phyloP scores from a whole-genome alignment of 371 early-diverging fungal genomes.

The Nematocida parisii region DNA sequence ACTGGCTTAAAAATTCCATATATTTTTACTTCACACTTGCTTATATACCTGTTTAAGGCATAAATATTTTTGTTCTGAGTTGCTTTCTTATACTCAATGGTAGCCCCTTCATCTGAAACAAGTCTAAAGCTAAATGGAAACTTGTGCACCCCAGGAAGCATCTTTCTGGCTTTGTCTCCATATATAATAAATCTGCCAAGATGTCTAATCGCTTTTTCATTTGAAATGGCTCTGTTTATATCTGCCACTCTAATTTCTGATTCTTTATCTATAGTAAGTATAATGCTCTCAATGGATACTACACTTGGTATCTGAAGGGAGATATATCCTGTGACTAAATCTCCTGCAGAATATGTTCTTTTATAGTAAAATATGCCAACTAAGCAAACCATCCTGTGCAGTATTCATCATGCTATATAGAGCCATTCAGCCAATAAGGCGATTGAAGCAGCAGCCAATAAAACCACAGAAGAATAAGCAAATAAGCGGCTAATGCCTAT shows the following conservation, averaged over 20 bases:
- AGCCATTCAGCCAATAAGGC: background rate
- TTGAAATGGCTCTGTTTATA: background rate
- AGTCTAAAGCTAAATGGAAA: conserved; percentile 57
- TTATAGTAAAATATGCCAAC: conserved; percentile 52
- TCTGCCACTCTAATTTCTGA: conserved; percentile 50
- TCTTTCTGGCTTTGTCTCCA: conserved; percentile 1
- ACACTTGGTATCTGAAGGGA: conserved; percentile 37
- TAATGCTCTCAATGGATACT: conserved; percentile 33
- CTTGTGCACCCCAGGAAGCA: conserved; percentile 44
- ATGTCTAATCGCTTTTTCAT: conserved; percentile 48
- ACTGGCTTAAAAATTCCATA: conserved; percentile 58
- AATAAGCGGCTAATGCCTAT: background rate
- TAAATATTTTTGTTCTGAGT: conserved; percentile 24
- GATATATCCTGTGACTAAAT: conserved; percentile 45
- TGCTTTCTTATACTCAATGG: conserved; percentile 44
- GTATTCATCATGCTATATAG: conserved; percentile 6
- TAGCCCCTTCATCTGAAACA: conserved; percentile 46
- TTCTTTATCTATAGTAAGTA: conserved; percentile 44
- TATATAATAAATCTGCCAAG: conserved; percentile 54
- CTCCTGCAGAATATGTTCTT: conserved; percentile 37
- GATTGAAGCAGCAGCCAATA: background rate
- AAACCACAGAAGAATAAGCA: background rate
- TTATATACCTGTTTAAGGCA: conserved; percentile 42
- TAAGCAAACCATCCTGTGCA: conserved; percentile 17
- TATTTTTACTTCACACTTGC: conserved; percentile 50